Conservation (phyloP, 352 stramenopile genomes). For the Phytophthora ramorum region DNA sequence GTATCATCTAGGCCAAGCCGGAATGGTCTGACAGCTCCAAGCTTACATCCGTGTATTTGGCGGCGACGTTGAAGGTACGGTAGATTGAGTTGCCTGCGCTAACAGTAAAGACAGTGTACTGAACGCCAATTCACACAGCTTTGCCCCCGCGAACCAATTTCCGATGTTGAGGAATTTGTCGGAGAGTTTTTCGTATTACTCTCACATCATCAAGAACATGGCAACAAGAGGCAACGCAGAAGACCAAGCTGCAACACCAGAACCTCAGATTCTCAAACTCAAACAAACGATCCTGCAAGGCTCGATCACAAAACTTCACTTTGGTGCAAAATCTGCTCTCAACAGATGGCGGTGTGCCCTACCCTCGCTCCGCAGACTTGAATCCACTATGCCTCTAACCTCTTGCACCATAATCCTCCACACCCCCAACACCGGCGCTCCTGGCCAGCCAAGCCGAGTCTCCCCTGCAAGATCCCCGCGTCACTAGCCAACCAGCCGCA, state of each 20-base stretch:
- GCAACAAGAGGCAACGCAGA: too few species aligned
- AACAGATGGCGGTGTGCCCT: constrained; percentile 8
- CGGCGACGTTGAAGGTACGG: constrained; percentile 94
- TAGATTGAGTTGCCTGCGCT: constrained; percentile 94
- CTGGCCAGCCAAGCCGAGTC: constrained; percentile 40
- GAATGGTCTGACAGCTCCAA: constrained; percentile 72
- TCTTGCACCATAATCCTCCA: constrained; percentile 3
- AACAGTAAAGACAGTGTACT: too few species aligned
- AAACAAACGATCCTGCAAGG: too few species aligned
- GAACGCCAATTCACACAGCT: too few species aligned
- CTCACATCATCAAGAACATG: too few species aligned
- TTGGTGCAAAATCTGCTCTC: background rate
- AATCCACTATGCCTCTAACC: constrained; percentile 28
- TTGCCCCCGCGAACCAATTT: too few species aligned
- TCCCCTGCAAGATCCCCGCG: constrained; percentile 27
- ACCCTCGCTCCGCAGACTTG: constrained; percentile 19
- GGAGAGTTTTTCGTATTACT: too few species aligned
- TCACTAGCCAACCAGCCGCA: constrained; percentile 30
- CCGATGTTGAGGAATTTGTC: background rate
- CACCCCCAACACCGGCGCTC: constrained; percentile 14
- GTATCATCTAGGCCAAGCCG: constrained; percentile 89
- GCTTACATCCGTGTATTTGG: constrained; percentile 84
- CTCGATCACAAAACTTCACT: too few species aligned
- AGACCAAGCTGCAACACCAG: too few species aligned
- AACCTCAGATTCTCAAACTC: too few species aligned